A percentile compares a stretch with the other conserved stretches of the same genome.
phyloP scores from a whole-genome alignment of 768 basidiomycete species.

The Tylopilus sp. region DNA sequence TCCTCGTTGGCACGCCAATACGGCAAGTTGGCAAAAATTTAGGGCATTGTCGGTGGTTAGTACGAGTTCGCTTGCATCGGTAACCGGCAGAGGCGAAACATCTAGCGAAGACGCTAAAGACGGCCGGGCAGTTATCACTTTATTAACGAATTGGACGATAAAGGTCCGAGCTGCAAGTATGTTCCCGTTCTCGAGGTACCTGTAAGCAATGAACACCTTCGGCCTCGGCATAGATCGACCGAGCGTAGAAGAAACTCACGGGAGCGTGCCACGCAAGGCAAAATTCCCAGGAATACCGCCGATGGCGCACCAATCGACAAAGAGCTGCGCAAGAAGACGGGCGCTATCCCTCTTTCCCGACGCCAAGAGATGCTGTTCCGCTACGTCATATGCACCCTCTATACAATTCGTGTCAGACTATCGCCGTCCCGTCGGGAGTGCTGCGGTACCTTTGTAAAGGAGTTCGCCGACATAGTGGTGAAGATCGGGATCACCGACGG shows the following conservation, averaged over 20 bases:
- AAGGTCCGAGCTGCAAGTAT: slow-evolving; percentile 94
- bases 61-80: slow-evolving; percentile 55
- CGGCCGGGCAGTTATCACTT: slow-evolving; percentile 49
- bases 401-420: slow-evolving; percentile 5
- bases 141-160: slow-evolving; percentile 72
- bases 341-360: slow-evolving; percentile 90
- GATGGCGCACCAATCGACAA: slow-evolving; percentile 71
- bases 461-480: slow-evolving; percentile 91
- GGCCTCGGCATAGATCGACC: not conserved
- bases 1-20: slow-evolving; percentile 84
- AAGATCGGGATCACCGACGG: slow-evolving; percentile 83
- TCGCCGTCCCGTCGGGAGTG: not conserved
- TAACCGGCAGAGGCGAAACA: slow-evolving; percentile 43
- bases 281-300: slow-evolving; percentile 62
- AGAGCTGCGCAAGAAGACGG: slow-evolving; percentile 79
- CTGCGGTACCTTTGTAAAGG: slow-evolving; percentile 67
- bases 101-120: slow-evolving; percentile 40
- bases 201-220: slow-evolving; percentile 26
- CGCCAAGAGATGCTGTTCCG: slow-evolving; percentile 80
- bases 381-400: slow-evolving; percentile 75
- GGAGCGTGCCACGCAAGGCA: slow-evolving; percentile 80
- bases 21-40: slow-evolving; percentile 89
- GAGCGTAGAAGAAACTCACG: slow-evolving; percentile 45
- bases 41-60: slow-evolving; percentile 73
- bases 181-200: slow-evolving; percentile 81